These are phyloP conservation scores for Keithomyces neogunnii DNA, from an alignment of 2,329 filamentous ascomycete species.

Conservation along the genomic window DNA sequence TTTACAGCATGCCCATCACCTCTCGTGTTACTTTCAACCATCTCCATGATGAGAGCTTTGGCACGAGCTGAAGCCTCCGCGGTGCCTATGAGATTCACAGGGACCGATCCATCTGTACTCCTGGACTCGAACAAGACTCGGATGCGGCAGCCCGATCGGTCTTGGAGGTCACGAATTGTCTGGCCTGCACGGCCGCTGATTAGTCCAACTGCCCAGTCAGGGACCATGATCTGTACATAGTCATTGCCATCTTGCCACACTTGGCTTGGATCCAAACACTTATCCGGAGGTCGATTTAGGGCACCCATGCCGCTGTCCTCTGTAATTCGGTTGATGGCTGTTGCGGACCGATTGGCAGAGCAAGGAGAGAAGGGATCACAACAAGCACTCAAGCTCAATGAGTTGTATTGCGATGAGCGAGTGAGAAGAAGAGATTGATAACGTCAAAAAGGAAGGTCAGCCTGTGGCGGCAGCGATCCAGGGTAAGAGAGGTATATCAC, in stretches of 20 bases:
- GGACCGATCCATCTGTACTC: conserved; percentile 80
- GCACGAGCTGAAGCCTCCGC: conserved; percentile 66
- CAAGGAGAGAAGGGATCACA: too few species aligned
- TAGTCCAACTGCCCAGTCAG: conserved; percentile 82
- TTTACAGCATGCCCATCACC: conserved; percentile 35
- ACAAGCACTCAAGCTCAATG: too few species aligned
- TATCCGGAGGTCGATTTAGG: conserved; percentile 34
- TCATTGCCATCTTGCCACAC: conserved; percentile 71
- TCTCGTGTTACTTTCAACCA: conserved; percentile 82
- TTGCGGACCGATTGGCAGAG: too few species aligned
- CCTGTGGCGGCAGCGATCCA: too few species aligned
- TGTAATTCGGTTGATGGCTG: conserved; percentile 69
- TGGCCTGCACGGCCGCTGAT: conserved; percentile 93
- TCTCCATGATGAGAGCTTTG: conserved; percentile 85
- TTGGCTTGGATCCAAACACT: conserved; percentile 26
- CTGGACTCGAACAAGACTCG: conserved; percentile 93
- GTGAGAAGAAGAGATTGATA: too few species aligned
- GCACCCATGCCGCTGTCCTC: conserved; percentile 59
- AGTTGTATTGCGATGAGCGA: too few species aligned
- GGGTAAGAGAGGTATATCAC: too few species aligned
- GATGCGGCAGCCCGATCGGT: conserved; percentile 87
- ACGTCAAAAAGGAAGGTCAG: too few species aligned
- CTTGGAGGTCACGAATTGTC: conserved; percentile 86
- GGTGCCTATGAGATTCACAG: conserved; percentile 82
- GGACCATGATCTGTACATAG: conserved; percentile 88